A percentile compares a stretch with the other conserved stretches of the same genome.
phyloP scores from a whole-genome alignment of 805 yeast genomes.

The Barnettozyma botsteinii region DNA sequence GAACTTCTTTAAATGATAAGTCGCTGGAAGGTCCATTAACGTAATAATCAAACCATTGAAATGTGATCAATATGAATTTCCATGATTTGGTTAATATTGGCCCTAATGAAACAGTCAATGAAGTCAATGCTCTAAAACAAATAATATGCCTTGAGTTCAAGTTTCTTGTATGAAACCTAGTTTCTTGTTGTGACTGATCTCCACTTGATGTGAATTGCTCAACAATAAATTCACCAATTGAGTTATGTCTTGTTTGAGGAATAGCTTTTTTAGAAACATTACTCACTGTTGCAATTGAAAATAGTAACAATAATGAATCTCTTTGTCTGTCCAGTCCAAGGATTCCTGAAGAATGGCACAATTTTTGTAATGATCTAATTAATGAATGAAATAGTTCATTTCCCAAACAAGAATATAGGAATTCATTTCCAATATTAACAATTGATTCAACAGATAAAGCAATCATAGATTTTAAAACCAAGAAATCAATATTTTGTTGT shows the following conservation, averaged over 20 bases:
- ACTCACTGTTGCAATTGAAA: constrained; percentile 40
- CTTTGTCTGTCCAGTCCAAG: constrained; percentile 52
- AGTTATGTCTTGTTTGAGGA: constrained; percentile 27
- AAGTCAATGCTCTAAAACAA: constrained; percentile 72
- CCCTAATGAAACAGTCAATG: constrained; percentile 79
- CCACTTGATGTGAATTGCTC: constrained; percentile 31
- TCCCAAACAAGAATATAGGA: constrained; percentile 63
- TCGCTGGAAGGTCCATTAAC: constrained; percentile 52
- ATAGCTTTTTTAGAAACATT: constrained; percentile 28
- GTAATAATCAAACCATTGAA: constrained; percentile 76
- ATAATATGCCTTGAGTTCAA: constrained; percentile 65
- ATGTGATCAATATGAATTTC: constrained; percentile 52
- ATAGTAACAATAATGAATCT: constrained; percentile 48
- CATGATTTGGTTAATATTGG: constrained; percentile 63
- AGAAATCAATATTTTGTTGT: constrained; percentile 9
- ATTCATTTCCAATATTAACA: constrained; percentile 41
- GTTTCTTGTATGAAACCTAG: constrained; percentile 32
- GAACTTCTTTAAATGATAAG: constrained; percentile 33
- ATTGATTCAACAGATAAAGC: constrained; percentile 34
- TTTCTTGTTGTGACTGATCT: constrained; percentile 7
- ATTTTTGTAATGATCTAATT: constrained; percentile 70
- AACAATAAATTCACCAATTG: constrained; percentile 47
- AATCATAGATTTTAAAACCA: constrained; percentile 25
- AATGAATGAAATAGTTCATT: constrained; percentile 60
- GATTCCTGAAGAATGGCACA: constrained; percentile 79